Base-by-base conservation (phyloP, 1,139 yeast species). In the Lodderomyces pseudojiufengensis region DNA sequence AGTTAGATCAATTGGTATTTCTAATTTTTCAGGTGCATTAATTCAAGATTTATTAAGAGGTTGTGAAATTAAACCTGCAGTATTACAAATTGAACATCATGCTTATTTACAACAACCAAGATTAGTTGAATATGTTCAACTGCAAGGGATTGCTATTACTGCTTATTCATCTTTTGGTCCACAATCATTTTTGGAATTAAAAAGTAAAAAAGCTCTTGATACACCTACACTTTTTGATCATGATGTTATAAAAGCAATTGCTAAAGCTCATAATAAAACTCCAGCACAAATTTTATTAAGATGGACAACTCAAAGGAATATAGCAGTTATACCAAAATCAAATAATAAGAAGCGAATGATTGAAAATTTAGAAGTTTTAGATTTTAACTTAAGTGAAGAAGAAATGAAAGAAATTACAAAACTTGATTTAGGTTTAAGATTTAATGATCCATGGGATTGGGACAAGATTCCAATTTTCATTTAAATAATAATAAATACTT, bases 121-220 rank as follows among this genome's bases (percentile, higher is more conserved):
- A 47, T 70, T 86, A 56, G 60, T 86, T 44, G 72, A 80, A 49
- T 84, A 64, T 53, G 84, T 75, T 44, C 76, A 84, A 57, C 51
- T 63, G 29, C 62, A 76, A 48, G 80, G 75, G 32, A 76, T 87
- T 52, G 82, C 79, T 41, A 71, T 87, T 52, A 84, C 87, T 37
- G 96, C 83, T 20, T 87, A 87, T 70, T 85, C 95, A 7, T 83
- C 95, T 9, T 83, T 86, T 54, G 92, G 92, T 31, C 88, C 90
- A 18, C 83, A 77, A 56, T 78, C 86, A 4, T 50, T 82, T 58
- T 54, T 81, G 44, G 90, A 82, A 57, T 59, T 82, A 59, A 61
- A 73, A 50, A 65, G 63, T 40, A 66, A 72, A 29, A 61, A 63
- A 40, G 88, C 86, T 13, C 58, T 67, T 46, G 59, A 64, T 42